Conservation (phyloP, 2,329 filamentous ascomycete species). For the Aspergillus carbonarius region DNA sequence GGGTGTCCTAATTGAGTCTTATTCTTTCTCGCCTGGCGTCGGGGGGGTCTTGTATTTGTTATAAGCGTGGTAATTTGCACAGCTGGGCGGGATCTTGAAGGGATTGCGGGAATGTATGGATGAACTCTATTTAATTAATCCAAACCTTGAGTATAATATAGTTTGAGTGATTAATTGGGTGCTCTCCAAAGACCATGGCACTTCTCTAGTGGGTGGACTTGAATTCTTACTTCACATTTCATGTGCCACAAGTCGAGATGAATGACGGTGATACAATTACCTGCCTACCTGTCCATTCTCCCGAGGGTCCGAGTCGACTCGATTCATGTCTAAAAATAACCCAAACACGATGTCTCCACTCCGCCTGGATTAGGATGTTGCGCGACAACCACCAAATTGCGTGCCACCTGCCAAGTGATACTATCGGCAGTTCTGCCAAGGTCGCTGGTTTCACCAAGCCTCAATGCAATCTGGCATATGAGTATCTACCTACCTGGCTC, state of each 20-base stretch:
- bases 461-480: not conserved
- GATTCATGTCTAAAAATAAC: too few species aligned
- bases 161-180: too few species aligned
- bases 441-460: not conserved
- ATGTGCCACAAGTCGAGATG: too few species aligned
- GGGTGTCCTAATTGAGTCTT: not conserved
- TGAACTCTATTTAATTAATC: not conserved
- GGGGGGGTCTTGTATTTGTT: not conserved
- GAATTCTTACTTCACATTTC: too few species aligned
- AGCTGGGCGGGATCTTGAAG: not conserved
- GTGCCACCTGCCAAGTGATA: not conserved
- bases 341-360: not conserved
- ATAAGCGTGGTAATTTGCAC: not conserved
- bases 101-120: not conserved
- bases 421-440: not conserved
- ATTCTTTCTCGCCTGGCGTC: not conserved
- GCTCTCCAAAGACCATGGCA: too few species aligned
- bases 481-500: not conserved
- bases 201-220: too few species aligned
- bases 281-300: too few species aligned
- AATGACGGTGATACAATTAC: too few species aligned
- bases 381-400: not conserved
- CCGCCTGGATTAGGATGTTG: not conserved
- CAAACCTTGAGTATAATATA: not conserved
- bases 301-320: too few species aligned